phyloP scores from a whole-genome alignment of 202 grass and related monocot species.

The Schoenoplectus triqueter region DNA sequence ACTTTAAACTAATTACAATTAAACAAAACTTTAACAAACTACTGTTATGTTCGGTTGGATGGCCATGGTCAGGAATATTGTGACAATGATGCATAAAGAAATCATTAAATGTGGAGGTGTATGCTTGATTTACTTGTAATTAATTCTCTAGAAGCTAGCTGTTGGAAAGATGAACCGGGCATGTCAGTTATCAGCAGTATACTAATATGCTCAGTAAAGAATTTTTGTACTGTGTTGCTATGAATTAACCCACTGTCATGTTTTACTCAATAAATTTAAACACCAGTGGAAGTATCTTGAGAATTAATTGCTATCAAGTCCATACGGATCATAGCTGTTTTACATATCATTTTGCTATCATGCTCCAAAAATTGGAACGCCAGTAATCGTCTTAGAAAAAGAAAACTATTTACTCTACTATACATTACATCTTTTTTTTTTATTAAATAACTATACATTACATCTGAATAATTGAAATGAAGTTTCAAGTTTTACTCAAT shows the following conservation, averaged over 20 bases:
- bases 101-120: not conserved
- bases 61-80: constrained; percentile 19
- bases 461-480: not conserved
- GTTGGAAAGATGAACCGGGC: not conserved
- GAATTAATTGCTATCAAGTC: not conserved
- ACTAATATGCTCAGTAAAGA: not conserved
- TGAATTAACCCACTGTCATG: not conserved
- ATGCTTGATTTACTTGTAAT: constrained; percentile 15
- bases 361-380: constrained; percentile 9
- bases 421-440: not conserved
- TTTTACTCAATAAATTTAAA: not conserved
- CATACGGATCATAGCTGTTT: not conserved
- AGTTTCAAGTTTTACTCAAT: not conserved
- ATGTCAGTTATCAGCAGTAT: not conserved
- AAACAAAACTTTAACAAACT: not conserved
- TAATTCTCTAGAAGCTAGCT: not conserved
- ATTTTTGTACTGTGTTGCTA: not conserved
- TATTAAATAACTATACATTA: no score
- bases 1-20: not conserved
- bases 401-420: not conserved
- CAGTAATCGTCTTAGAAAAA: not conserved
- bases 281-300: not conserved
- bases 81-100: not conserved
- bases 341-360: not conserved
- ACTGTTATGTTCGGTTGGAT: constrained; percentile 18